These are phyloP conservation scores for Raffaelea ambrosiae DNA, from an alignment of 2,329 filamentous ascomycete species.

Conservation along the genomic window DNA sequence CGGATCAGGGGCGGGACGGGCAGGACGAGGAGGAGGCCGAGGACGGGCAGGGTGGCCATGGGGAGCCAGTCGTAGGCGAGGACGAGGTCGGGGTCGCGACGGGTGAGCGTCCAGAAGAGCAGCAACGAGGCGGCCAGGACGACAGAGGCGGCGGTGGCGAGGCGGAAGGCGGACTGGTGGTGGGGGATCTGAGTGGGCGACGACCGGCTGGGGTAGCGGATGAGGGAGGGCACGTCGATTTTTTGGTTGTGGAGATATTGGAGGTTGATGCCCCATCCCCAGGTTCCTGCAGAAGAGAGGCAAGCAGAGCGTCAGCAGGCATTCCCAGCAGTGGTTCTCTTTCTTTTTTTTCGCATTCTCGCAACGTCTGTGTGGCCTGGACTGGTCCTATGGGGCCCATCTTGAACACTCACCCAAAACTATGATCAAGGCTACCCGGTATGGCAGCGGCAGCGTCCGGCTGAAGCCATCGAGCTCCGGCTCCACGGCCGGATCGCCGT, in stretches of 20 bases:
- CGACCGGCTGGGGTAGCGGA: conserved; percentile 73
- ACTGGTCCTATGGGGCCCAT: too few relatives aligned
- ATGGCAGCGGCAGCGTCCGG: conserved; percentile 78
- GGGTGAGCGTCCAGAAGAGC: conserved; percentile 77
- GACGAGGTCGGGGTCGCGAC: conserved; percentile 59
- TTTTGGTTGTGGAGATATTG: conserved; percentile 72
- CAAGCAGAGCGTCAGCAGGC: too few relatives aligned
- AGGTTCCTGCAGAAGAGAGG: conserved; percentile 72
- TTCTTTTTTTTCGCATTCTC: neutral
- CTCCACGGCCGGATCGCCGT: conserved; percentile 66
- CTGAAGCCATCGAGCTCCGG: conserved; percentile 75
- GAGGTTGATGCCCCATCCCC: conserved; percentile 91
- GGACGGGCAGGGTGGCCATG: conserved; percentile 68
- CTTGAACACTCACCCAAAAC: conserved; percentile 70
- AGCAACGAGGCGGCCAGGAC: conserved; percentile 65
- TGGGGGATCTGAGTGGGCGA: conserved; percentile 64
- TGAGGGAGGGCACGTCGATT: conserved; percentile 80
- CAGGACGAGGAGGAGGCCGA: conserved; percentile 62
- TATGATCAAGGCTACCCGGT: conserved; percentile 77
- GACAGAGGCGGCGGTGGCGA: conserved; percentile 67
- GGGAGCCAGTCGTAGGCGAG: conserved; percentile 78
- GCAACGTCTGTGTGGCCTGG: neutral
- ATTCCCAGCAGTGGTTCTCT: conserved; percentile 3
- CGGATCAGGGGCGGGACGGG: conserved; percentile 31
- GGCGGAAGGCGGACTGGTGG: conserved; percentile 75